These are phyloP conservation scores for Hamigera avellanea DNA, from an alignment of 495 filamentous ascomycete species.

Conservation along the genomic window DNA sequence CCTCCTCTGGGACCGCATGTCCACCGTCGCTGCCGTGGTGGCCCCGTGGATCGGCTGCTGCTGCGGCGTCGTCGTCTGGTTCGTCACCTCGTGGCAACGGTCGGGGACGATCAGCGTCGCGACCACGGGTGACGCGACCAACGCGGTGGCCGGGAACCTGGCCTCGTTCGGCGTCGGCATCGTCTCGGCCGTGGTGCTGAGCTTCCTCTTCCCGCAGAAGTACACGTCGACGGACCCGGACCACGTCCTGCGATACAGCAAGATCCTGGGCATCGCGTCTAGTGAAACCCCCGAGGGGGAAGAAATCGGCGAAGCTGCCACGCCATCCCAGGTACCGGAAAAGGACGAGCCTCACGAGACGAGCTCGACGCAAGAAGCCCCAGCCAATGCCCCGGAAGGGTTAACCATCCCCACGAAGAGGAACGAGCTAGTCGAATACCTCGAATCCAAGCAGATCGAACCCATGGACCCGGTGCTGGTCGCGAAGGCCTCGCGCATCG, in stretches of 20 bases:
- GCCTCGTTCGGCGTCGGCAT: conserved; percentile 21
- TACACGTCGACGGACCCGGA: conserved; percentile 9
- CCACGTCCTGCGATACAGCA: conserved; percentile 15
- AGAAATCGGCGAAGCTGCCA: no score
- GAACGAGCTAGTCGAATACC: conserved; percentile 29
- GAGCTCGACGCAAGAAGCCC: no score
- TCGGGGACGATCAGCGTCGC: conserved; percentile 19
- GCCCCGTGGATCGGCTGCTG: conserved; percentile 21
- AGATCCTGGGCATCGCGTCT: conserved; percentile 18
- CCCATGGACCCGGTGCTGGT: conserved; percentile 26
- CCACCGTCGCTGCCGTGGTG: conserved; percentile 17
- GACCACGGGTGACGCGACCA: conserved; percentile 23
- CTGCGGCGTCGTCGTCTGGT: conserved; percentile 22
- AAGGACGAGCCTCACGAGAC: no score
- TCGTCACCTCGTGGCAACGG: conserved; percentile 20
- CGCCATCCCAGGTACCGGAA: no score
- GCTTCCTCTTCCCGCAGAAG: conserved; percentile 20
- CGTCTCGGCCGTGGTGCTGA: conserved; percentile 20
- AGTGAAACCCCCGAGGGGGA: no score
- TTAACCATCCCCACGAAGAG: no score
- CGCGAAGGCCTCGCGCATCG: conserved; percentile 16
- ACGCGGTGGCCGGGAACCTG: conserved; percentile 29
- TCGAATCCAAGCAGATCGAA: conserved; percentile 22
- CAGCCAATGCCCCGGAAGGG: no score
- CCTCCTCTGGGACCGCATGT: conserved; percentile 27